These are phyloP conservation scores for Apophysomyces elegans DNA, from an alignment of 371 early-diverging fungal species.

Conservation along the genomic window DNA sequence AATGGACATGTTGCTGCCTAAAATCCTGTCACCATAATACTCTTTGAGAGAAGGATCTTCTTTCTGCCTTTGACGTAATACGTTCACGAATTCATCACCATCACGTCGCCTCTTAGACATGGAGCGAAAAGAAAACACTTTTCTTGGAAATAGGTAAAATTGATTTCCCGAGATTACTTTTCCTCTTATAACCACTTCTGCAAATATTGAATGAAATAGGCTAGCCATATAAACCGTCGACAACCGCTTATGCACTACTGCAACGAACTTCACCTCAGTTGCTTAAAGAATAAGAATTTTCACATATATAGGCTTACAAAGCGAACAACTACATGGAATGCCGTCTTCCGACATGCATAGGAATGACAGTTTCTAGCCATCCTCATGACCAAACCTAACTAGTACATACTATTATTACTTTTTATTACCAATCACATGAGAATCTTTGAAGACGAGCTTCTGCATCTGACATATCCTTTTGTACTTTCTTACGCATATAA, in stretches of 20 bases:
- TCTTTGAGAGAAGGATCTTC: conserved; percentile 9
- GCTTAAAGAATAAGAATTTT: no score
- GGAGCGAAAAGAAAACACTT: background rate
- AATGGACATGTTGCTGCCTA: background rate
- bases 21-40: conserved; percentile 12
- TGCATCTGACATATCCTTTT: conserved; percentile 92
- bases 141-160: background rate
- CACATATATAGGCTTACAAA: no score
- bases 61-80: conserved; percentile 18
- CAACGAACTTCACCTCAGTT: no score
- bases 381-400: no score
- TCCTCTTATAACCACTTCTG: background rate
- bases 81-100: conserved; percentile 17
- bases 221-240: background rate
- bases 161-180: conserved; percentile 3
- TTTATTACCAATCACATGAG: conserved; percentile 59
- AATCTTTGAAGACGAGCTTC: conserved; percentile 65
- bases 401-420: no score
- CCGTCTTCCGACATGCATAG: no score
- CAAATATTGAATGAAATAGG: background rate
- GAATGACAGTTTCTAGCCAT: no score
- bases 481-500: conserved; percentile 99
- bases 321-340: no score
- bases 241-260: no score
- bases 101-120: conserved; percentile 12